Evolutionary conservation across 2,329 filamentous ascomycete genomes (phyloP).

Genomic region (Aspergillus sp.): DNA sequence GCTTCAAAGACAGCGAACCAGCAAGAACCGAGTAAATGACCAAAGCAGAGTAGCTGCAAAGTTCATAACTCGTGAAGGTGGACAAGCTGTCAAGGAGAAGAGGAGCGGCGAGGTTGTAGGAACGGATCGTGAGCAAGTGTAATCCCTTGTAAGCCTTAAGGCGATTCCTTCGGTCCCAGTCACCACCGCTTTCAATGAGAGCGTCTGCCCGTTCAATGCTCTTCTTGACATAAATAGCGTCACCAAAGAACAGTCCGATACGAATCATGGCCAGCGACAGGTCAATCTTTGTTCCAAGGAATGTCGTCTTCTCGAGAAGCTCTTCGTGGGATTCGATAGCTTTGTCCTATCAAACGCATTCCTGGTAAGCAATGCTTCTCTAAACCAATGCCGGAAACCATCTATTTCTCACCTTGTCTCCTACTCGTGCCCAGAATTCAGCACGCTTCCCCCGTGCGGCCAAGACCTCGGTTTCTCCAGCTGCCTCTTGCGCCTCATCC

Average conservation of each 20-base stretch:
- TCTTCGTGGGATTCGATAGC: slow-evolving; percentile 88
- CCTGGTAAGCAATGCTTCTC: slow-evolving; percentile 2
- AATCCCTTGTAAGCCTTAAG: slow-evolving; percentile 98
- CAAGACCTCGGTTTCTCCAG: slow-evolving; percentile 91
- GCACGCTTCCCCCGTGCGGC: slow-evolving; percentile 90
- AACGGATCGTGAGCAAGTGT: slow-evolving; percentile 85
- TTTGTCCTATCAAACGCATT: slow-evolving; percentile 64
- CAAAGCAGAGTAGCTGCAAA: slow-evolving; percentile 92
- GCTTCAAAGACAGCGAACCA: slow-evolving; percentile 88
- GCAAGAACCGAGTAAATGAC: slow-evolving; percentile 95
- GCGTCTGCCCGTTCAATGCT: slow-evolving; percentile 83
- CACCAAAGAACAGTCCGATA: slow-evolving; percentile 91
- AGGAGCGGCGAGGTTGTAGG: slow-evolving; percentile 83
- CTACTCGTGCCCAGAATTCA: slow-evolving; percentile 92
- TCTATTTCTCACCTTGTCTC: slow-evolving; percentile 71
- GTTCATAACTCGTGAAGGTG: slow-evolving; percentile 97
- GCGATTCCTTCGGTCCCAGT: slow-evolving; percentile 97
- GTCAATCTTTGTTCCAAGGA: slow-evolving; percentile 95
- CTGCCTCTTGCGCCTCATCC: slow-evolving; percentile 92
- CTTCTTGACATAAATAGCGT: slow-evolving; percentile 89
- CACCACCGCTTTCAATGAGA: slow-evolving; percentile 88
- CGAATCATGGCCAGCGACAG: slow-evolving; percentile 94
- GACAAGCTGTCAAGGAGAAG: slow-evolving; percentile 94
- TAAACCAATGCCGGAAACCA: slow-evolving; percentile 1
- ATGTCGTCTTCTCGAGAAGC: slow-evolving; percentile 94